phyloP scores from a whole-genome alignment of 371 early-diverging fungal species.

The Fennellomyces sp. region DNA sequence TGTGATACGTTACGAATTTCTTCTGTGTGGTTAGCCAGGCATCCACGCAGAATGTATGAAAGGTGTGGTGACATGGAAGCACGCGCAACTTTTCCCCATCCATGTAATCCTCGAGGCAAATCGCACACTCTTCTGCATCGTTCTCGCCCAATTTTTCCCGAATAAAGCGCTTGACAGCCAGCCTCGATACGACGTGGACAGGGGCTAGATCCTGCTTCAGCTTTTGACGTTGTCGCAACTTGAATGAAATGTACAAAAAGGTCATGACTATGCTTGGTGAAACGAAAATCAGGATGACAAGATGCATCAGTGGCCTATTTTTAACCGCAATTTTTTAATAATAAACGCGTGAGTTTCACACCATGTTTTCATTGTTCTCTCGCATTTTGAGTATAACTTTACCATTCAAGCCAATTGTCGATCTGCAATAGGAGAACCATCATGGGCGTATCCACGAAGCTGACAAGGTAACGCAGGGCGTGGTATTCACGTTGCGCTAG shows the following conservation, averaged over 20 bases:
- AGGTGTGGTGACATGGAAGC: conserved; percentile 90
- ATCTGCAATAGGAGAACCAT: conserved; percentile 34
- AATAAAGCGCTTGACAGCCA: conserved; percentile 64
- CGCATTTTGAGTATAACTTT: conserved; percentile 1
- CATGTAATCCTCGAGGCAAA: conserved; percentile 92
- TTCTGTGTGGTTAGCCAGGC: conserved; percentile 83
- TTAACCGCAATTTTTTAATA: neutral
- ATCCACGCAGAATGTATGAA: conserved; percentile 92
- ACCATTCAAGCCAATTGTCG: conserved; percentile 39
- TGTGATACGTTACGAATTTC: conserved; percentile 77
- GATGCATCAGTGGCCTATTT: conserved; percentile 67
- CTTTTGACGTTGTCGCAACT: conserved; percentile 61
- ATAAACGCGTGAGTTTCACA: neutral
- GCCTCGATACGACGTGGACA: conserved; percentile 59
- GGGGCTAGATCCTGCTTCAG: conserved; percentile 70
- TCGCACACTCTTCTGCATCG: conserved; percentile 84
- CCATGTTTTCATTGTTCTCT: neutral
- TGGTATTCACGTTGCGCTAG: conserved; percentile 68
- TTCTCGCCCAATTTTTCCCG: conserved; percentile 53
- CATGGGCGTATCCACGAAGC: conserved; percentile 43
- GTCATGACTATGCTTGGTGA: conserved; percentile 73
- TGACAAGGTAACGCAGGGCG: conserved; percentile 45
- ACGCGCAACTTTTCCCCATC: conserved; percentile 78
- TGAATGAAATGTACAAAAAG: conserved; percentile 70
- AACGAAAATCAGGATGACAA: conserved; percentile 68